These are phyloP conservation scores for Coemansia sp. DNA, from an alignment of 192 early-diverging fungal species.

Conservation along the genomic window DNA sequence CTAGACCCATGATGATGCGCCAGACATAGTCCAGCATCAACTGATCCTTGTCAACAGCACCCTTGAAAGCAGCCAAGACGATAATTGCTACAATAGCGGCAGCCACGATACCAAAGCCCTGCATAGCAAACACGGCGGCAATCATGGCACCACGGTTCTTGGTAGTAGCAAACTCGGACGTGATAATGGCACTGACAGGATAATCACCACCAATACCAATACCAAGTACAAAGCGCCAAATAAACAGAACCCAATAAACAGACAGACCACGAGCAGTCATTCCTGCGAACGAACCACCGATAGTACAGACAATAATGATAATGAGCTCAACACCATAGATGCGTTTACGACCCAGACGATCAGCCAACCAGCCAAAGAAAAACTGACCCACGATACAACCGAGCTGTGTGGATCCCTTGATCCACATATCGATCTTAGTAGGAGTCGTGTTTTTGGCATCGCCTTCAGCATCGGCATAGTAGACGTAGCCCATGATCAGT, in stretches of 20 bases:
- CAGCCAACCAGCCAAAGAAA: constrained; percentile 79
- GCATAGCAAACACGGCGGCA: constrained; percentile 88
- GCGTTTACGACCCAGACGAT: constrained; percentile 82
- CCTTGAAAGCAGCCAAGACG: constrained; percentile 65
- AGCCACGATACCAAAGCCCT: constrained; percentile 82
- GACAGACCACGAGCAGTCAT: constrained; percentile 59
- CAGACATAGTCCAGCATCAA: constrained; percentile 77
- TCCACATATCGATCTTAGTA: constrained; percentile 65
- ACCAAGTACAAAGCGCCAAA: constrained; percentile 88
- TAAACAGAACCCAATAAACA: constrained; percentile 63
- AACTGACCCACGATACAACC: constrained; percentile 92
- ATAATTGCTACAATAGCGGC: constrained; percentile 72
- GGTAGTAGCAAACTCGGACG: constrained; percentile 82
- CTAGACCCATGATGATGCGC: constrained; percentile 81
- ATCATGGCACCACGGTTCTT: constrained; percentile 86
- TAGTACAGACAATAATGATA: constrained; percentile 81
- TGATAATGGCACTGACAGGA: constrained; percentile 85
- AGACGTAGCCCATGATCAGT: constrained; percentile 73
- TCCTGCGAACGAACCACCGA: constrained; percentile 71
- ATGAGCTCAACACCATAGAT: constrained; percentile 89
- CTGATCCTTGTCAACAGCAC: constrained; percentile 56
- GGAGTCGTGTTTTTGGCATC: constrained; percentile 52
- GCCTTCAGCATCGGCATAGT: constrained; percentile 48
- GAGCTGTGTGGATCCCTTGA: constrained; percentile 82
- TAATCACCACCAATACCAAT: constrained; percentile 94